Conservation (phyloP, 164 flowering plant genomes). For the Platanus orientalis region DNA sequence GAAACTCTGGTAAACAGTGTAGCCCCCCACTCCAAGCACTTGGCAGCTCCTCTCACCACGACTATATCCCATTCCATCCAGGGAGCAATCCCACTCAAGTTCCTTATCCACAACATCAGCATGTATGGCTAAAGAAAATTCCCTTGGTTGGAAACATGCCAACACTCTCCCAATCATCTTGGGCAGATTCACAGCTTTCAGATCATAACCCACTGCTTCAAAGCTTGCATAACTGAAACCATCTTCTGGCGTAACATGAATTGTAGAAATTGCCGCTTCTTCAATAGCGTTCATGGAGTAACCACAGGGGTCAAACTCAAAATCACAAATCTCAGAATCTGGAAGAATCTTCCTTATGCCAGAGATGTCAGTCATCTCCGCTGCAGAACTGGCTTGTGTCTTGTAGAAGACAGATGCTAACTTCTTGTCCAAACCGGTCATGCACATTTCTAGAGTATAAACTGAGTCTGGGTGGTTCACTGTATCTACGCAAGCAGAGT, state of each 20-base stretch:
- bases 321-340: conserved; percentile 62
- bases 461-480: conserved; percentile 10
- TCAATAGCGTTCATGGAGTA: conserved; percentile 86
- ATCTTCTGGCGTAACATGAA: conserved; percentile 88
- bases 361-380: conserved; percentile 56
- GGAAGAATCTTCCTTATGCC: conserved; percentile 78
- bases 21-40: conserved; percentile 40
- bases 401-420: conserved; percentile 70
- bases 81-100: conserved; percentile 9
- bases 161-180: conserved; percentile 58
- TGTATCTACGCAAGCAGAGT: conserved; percentile 45
- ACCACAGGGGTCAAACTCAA: conserved; percentile 87
- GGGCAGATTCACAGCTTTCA: conserved; percentile 27
- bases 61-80: conserved; percentile 40
- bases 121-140: conserved; percentile 67
- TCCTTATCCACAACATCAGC: conserved; percentile 17
- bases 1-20: conserved; percentile 40
- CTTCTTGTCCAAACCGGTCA: conserved; percentile 68
- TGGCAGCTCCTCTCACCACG: conserved; percentile 28
- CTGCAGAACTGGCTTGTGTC: conserved; percentile 45
- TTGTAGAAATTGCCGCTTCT: conserved; percentile 62
- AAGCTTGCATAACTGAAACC: conserved; percentile 92
- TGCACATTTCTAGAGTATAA: conserved; percentile 78
- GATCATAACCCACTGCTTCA: conserved; percentile 66
- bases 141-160: conserved; percentile 60